phyloP scores from a whole-genome alignment of 139 green algal species.

The Chlorella sp. region DNA sequence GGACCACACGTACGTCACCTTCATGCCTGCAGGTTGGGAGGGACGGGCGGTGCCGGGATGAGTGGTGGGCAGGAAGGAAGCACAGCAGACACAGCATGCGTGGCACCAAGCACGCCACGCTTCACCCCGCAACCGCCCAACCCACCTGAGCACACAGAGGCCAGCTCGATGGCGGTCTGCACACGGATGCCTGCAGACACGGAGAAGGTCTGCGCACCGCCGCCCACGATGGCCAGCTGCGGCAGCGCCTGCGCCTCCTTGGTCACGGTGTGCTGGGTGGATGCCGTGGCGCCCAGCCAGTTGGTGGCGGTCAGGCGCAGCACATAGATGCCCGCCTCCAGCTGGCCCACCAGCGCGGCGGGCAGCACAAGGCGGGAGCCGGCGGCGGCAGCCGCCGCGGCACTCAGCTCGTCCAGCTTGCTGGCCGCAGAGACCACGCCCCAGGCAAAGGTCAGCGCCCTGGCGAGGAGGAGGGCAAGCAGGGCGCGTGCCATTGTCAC shows the following conservation, averaged over 20 bases:
- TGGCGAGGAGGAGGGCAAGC: neutral
- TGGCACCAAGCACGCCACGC: too few species aligned
- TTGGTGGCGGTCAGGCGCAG: neutral
- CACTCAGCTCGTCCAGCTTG: neutral
- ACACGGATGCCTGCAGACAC: neutral
- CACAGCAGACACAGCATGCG: too few species aligned
- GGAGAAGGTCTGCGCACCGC: neutral
- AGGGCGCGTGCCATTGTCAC: too few species aligned
- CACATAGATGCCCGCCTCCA: neutral
- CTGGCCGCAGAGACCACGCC: neutral
- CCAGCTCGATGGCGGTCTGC: neutral
- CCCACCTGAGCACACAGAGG: conserved; percentile 5
- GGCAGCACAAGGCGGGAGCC: neutral
- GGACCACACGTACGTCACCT: neutral
- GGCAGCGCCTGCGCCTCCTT: neutral
- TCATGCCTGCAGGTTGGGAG: neutral
- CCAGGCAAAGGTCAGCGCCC: neutral
- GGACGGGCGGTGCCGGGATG: neutral
- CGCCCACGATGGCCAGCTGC: neutral
- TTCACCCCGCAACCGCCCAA: neutral
- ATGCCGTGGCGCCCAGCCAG: neutral
- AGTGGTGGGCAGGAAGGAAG: neutral
- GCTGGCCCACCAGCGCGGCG: neutral
- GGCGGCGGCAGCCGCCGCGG: neutral
- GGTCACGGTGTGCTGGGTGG: neutral